These are phyloP conservation scores for Chaetomium cochliodes DNA, from an alignment of 495 filamentous ascomycete species.

Conservation along the genomic window DNA sequence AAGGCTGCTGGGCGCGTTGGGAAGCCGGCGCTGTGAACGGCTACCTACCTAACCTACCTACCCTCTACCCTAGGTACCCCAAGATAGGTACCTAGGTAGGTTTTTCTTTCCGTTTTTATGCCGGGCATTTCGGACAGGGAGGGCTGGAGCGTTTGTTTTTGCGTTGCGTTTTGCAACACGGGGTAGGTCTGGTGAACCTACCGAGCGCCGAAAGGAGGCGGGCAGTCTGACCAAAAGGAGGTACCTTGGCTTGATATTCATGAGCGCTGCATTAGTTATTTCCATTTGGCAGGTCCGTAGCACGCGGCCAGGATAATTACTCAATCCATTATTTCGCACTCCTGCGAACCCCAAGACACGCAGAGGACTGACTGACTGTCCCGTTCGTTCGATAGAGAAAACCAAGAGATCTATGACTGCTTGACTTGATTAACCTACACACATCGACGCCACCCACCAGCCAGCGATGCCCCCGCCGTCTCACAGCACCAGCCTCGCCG, in stretches of 20 bases:
- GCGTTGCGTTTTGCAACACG: background rate
- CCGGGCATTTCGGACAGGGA: too few species aligned
- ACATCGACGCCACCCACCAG: background rate
- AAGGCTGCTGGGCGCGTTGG: background rate
- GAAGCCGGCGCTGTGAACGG: background rate
- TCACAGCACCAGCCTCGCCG: conserved; percentile 70
- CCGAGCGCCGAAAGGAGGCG: background rate
- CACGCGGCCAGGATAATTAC: too few species aligned
- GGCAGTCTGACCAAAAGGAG: background rate
- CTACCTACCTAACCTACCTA: background rate
- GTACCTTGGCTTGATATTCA: background rate
- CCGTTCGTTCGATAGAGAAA: background rate
- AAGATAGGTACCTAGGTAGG: background rate
- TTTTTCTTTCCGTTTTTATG: background rate
- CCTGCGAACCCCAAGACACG: background rate
- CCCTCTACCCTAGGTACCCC: too few species aligned
- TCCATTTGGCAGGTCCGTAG: background rate
- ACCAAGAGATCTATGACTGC: conserved; percentile 11
- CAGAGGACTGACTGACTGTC: too few species aligned
- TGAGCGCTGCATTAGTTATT: background rate
- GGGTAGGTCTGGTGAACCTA: background rate
- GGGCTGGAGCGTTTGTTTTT: background rate
- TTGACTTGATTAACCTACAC: conserved; percentile 10
- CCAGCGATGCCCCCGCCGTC: background rate
- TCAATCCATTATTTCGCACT: background rate